phyloP scores from a whole-genome alignment of 2,329 filamentous ascomycete genomes.

The Verticillium longisporum region DNA sequence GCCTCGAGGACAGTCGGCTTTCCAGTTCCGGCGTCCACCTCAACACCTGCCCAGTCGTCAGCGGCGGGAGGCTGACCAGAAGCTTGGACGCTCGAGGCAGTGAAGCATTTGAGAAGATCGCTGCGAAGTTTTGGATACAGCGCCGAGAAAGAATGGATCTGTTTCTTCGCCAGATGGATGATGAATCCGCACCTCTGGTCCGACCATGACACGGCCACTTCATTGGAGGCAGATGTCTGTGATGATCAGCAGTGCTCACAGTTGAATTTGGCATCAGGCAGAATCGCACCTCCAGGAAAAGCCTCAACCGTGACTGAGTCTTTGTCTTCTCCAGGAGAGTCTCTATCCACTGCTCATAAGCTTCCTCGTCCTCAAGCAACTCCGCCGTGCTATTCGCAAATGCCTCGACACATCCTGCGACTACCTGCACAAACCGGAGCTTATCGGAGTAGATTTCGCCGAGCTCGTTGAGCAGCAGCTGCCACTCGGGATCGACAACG shows the following conservation, averaged over 20 bases:
- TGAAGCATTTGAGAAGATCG: constrained; percentile 27
- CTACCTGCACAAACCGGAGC: constrained; percentile 25
- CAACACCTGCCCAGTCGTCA: constrained; percentile 40
- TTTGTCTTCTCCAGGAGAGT: constrained; percentile 28
- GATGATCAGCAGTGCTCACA: no score
- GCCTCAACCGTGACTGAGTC: constrained; percentile 17
- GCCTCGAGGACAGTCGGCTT: constrained; percentile 10
- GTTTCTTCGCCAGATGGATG: constrained; percentile 6
- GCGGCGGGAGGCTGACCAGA: constrained; percentile 5
- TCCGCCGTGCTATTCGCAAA: constrained; percentile 31
- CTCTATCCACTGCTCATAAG: constrained; percentile 33
- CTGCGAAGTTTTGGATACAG: constrained; percentile 27
- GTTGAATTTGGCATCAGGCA: no score
- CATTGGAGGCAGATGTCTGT: no score
- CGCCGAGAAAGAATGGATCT: constrained; percentile 15
- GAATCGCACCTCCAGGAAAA: constrained; percentile 28
- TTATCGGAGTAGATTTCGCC: constrained; percentile 32
- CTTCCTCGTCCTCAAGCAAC: constrained; percentile 31
- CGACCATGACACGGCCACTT: constrained; percentile 10
- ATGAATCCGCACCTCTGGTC: constrained; percentile 3
- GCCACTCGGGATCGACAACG: constrained; percentile 34
- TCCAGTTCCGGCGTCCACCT: constrained; percentile 20
- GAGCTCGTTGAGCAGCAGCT: constrained; percentile 29
- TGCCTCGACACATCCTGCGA: constrained; percentile 28
- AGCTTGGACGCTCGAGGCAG: constrained; percentile 8